phyloP scores from a whole-genome alignment of 805 yeast genomes.

The Pachysolen tannophilus region DNA sequence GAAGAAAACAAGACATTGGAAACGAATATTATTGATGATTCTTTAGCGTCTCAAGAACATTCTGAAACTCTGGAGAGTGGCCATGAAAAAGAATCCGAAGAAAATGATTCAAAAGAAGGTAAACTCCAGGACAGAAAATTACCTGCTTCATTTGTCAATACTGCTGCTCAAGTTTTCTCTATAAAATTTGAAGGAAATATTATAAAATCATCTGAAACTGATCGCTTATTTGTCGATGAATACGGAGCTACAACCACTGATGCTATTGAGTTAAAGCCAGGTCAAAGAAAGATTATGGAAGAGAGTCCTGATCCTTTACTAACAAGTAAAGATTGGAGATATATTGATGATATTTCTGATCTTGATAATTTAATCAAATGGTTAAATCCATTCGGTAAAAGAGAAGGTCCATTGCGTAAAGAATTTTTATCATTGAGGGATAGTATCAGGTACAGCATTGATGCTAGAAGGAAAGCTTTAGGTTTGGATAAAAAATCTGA shows the following conservation, averaged over 20 bases:
- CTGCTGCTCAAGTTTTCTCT: slow-evolving; percentile 24
- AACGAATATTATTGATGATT: not conserved
- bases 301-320: slow-evolving; percentile 54
- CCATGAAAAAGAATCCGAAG: slow-evolving; percentile 1
- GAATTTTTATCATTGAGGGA: slow-evolving; percentile 50
- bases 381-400: slow-evolving; percentile 67
- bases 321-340: slow-evolving; percentile 58
- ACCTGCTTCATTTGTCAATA: slow-evolving; percentile 11
- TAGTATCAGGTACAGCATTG: slow-evolving; percentile 45
- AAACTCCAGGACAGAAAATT: not conserved
- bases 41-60: slow-evolving; percentile 1
- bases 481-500: slow-evolving; percentile 33
- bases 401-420: slow-evolving; percentile 61
- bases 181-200: slow-evolving; percentile 20
- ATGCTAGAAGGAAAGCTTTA: slow-evolving; percentile 49
- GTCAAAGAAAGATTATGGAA: slow-evolving; percentile 58
- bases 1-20: not conserved
- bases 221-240: slow-evolving; percentile 24
- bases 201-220: slow-evolving; percentile 16
- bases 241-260: slow-evolving; percentile 26
- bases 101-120: not conserved
- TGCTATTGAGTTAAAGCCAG: slow-evolving; percentile 18
- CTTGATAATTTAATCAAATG: slow-evolving; percentile 49
- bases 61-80: not conserved
- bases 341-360: slow-evolving; percentile 52